phyloP scores from a whole-genome alignment of 768 basidiomycete genomes.

The Rhizopogon rudus region DNA sequence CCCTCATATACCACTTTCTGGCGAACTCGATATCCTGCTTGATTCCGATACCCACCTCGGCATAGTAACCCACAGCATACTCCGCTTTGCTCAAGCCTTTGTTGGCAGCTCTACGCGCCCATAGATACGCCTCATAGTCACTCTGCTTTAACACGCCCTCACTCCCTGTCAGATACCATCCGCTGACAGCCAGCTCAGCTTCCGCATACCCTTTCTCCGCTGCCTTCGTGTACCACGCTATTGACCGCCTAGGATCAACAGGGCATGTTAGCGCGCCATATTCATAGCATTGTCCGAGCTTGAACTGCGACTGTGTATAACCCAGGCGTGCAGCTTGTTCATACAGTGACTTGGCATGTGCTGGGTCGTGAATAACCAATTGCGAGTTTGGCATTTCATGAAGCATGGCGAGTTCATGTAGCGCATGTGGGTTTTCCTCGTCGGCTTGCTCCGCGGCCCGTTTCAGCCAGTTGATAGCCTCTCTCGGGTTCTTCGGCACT shows the following conservation, averaged over 20 bases:
- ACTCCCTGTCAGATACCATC: slow-evolving; percentile 96
- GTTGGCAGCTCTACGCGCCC: slow-evolving; percentile 95
- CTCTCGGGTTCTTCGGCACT: slow-evolving; percentile 81
- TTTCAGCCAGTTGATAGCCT: slow-evolving; percentile 92
- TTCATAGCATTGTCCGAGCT: slow-evolving; percentile 93
- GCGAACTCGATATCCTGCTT: slow-evolving; percentile 95
- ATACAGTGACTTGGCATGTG: slow-evolving; percentile 79
- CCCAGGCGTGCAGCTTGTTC: slow-evolving; percentile 91
- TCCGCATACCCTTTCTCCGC: slow-evolving; percentile 95
- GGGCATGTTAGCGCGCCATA: slow-evolving; percentile 86
- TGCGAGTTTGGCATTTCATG: slow-evolving; percentile 68
- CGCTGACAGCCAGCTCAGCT: slow-evolving; percentile 92
- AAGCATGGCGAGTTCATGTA: slow-evolving; percentile 90
- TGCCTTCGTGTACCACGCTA: slow-evolving; percentile 98
- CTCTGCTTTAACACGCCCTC: slow-evolving; percentile 97
- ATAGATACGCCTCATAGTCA: slow-evolving; percentile 97
- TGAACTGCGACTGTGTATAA: slow-evolving; percentile 91
- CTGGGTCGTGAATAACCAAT: slow-evolving; percentile 74
- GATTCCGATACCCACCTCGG: slow-evolving; percentile 95
- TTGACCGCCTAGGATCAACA: slow-evolving; percentile 88
- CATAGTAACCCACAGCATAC: slow-evolving; percentile 98
- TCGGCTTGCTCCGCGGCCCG: slow-evolving; percentile 97
- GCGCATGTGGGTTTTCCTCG: slow-evolving; percentile 95
- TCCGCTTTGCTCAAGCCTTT: slow-evolving; percentile 96
- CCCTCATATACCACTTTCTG: slow-evolving; percentile 98